These are phyloP conservation scores for Paraleonurus japonicus DNA, from an alignment of 257 asterid genomes.

Conservation along the genomic window DNA sequence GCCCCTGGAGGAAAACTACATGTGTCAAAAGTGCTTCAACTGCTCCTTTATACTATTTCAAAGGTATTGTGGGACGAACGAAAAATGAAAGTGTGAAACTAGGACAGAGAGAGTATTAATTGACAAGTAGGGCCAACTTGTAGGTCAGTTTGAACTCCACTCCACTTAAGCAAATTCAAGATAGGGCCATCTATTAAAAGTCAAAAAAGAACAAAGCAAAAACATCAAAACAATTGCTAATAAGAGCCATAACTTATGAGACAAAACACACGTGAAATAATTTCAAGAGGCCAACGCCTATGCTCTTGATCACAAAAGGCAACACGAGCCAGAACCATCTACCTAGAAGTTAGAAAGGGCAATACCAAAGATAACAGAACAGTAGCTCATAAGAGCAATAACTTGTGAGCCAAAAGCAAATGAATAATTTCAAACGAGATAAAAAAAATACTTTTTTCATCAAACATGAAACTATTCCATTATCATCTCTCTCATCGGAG, in stretches of 20 bases:
- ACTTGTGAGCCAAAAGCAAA: background rate
- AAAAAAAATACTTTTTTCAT: background rate
- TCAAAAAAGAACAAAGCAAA: no score
- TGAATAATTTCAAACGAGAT: background rate
- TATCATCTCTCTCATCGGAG: background rate
- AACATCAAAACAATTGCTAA: no score
- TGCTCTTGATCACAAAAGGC: no score
- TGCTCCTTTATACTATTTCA: slow-evolving; percentile 1
- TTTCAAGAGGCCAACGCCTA: background rate
- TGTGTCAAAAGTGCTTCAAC: slow-evolving; percentile 2
- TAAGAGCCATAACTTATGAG: no score
- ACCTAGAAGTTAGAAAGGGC: background rate
- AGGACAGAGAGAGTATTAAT: no score
- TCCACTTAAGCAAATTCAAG: no score
- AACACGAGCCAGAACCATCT: background rate
- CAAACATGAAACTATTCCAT: background rate
- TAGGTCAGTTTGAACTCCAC: no score
- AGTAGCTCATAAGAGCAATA: background rate
- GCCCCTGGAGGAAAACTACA: background rate
- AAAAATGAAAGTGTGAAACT: no score
- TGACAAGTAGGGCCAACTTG: background rate
- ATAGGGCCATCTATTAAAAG: no score
- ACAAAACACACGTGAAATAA: background rate
- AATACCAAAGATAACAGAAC: background rate
- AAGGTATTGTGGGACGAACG: no score